Percentiles rank a stretch among this genome's conserved stretches.
These are phyloP conservation scores for Macrophomina phaseolina DNA, from an alignment of 2,329 filamentous ascomycete genomes.

Conservation along the genomic window DNA sequence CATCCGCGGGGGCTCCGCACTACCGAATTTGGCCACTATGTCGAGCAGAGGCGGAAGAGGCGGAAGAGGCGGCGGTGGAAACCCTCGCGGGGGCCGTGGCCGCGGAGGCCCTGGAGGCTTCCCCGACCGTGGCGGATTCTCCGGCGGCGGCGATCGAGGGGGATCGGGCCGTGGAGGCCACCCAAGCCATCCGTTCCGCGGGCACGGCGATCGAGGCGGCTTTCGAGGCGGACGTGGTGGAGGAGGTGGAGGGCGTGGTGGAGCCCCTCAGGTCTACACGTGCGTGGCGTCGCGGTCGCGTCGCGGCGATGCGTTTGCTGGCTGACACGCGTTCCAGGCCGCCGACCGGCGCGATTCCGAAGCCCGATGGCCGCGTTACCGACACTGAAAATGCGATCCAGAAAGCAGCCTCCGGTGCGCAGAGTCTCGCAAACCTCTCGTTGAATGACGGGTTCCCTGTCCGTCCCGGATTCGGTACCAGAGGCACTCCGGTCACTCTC, in stretches of 20 bases:
- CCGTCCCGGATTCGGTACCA: conserved; percentile 42
- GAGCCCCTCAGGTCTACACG: conserved; percentile 3
- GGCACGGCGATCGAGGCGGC: conserved; percentile 21
- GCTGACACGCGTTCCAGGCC: not conserved
- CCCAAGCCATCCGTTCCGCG: not conserved
- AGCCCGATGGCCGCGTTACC: conserved; percentile 19
- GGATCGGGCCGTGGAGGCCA: conserved; percentile 1
- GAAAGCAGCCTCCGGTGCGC: conserved; percentile 33
- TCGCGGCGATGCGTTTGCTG: not conserved
- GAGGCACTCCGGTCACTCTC: conserved; percentile 46
- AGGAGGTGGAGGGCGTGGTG: conserved; percentile 15
- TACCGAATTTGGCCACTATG: not conserved
- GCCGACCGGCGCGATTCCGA: conserved; percentile 2
- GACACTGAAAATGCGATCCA: conserved; percentile 37
- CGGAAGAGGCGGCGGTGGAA: conserved; percentile 8
- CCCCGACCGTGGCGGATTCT: conserved; percentile 21
- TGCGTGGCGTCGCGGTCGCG: not conserved
- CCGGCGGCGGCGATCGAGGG: conserved; percentile 4
- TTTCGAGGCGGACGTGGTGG: conserved; percentile 30
- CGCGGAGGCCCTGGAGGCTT: not conserved
- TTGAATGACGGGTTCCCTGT: conserved; percentile 32
- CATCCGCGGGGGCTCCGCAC: not conserved
- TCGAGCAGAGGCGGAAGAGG: not conserved
- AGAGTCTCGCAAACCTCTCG: conserved; percentile 34
- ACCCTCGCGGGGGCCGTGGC: conserved; percentile 8